Evolutionary conservation across 805 yeast species (phyloP), one percentile per base, ranked within the genome.

Genomic region (Yarrowia phangngaensis): DNA sequence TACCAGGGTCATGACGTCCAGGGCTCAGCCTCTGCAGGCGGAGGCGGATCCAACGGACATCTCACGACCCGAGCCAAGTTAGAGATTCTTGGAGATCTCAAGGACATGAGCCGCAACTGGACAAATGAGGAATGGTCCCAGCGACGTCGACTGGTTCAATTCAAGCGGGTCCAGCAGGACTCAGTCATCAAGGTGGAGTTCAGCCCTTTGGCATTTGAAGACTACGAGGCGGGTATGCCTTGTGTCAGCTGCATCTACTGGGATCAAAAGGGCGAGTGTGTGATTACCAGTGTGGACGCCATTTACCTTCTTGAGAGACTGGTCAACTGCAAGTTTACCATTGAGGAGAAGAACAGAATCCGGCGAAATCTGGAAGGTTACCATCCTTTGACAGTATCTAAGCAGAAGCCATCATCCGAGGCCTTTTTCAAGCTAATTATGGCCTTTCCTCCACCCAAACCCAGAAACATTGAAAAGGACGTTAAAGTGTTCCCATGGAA

Each of bases 271-370:
- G 60, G 64, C n/a, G 64, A 70, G 52, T 71, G 68, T 58, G 77
- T 70, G 50, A 78, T 80, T 22, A 81, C 87, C 0, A 75, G 82
- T 2, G 86, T 80, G 14, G 87, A 81, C 59, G 69, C 80, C 31
- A 76, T 81, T 13, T 60, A 70, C 15, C 61, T 81, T 5, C 62
- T 81, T 26, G 86, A 81, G 58, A 69, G 71, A 51, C 66, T 81
- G 33, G 77, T 80, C 17, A 71, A 60, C 32, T 57, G 75, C 46
- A 74, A 72, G 54, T 80, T 81, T 60, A 69, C 75, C 5, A 78
- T 80, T 15, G 84, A 80, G 57, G 87, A 81, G 61, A 81, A 81
- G 62, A 81, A 81, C 62, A 67, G 87, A 46, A 78, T 80, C 20
- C 68, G 87, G 49, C 68, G 87, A 49, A 81, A 81, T 55, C 66